These are phyloP conservation scores for Vigna radiata DNA, from an alignment of 306 rosid genomes.

Conservation along the genomic window DNA sequence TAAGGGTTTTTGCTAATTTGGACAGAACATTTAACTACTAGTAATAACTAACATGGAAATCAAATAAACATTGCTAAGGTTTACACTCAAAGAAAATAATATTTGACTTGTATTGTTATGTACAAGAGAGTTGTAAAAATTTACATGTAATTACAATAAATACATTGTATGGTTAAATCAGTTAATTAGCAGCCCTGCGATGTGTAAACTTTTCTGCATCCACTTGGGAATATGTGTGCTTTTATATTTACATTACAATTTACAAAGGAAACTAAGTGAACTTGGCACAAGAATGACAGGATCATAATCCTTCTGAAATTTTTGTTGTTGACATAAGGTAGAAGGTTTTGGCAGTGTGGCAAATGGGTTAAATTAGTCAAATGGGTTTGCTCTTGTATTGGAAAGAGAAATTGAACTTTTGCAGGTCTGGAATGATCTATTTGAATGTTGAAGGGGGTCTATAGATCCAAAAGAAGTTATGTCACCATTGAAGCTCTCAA, in stretches of 20 bases:
- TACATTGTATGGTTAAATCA: conserved; percentile 11
- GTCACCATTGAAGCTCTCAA: conserved; percentile 43
- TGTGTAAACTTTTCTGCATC: not conserved
- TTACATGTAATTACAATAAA: conserved; percentile 22
- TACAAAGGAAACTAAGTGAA: conserved; percentile 2
- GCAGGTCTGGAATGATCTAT: conserved; percentile 39
- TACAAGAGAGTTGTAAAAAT: not conserved
- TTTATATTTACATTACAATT: conserved; percentile 29
- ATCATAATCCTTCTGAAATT: conserved; percentile 13
- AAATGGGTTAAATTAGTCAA: conserved; percentile 52
- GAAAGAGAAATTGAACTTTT: conserved; percentile 43
- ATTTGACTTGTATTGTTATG: not conserved
- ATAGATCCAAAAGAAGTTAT: conserved; percentile 42
- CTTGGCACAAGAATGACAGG: not conserved
- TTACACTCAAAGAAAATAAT: too few species aligned
- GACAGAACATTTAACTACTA: not conserved
- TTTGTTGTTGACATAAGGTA: conserved; percentile 5
- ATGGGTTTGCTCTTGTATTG: conserved; percentile 69
- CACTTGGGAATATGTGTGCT: not conserved
- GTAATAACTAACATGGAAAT: not conserved
- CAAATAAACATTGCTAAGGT: not conserved
- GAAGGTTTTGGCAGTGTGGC: not conserved
- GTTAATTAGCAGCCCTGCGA: not conserved
- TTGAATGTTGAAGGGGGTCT: conserved; percentile 47
- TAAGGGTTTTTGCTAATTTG: too few species aligned